Conservation (phyloP, 306 rosid genomes). For the Sophora flavescens region DNA sequence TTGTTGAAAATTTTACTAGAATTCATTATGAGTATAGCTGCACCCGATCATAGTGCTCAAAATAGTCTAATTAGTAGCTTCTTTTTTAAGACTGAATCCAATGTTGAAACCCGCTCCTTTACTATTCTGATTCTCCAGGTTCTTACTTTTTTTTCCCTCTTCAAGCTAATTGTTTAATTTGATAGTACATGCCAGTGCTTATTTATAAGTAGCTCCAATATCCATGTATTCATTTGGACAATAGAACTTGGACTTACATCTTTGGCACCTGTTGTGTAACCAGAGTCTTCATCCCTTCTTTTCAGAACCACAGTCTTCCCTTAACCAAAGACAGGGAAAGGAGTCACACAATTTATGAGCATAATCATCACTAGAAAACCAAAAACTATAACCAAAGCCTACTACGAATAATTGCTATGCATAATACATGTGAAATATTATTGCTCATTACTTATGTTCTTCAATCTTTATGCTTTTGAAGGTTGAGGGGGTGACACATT, state of each 20-base stretch:
- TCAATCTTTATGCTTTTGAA: slow-evolving; percentile 34
- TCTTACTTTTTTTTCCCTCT: too few species aligned
- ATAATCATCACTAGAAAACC: neutral
- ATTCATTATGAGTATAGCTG: too few species aligned
- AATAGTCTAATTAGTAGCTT: too few species aligned
- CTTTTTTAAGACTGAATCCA: too few species aligned
- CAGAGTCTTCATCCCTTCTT: slow-evolving; percentile 93
- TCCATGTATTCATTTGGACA: slow-evolving; percentile 44
- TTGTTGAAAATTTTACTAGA: too few species aligned
- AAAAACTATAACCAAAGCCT: slow-evolving; percentile 1
- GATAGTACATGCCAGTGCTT: too few species aligned
- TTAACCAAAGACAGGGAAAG: slow-evolving; percentile 85
- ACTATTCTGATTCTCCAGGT: too few species aligned
- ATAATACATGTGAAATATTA: neutral
- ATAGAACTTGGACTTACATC: slow-evolving; percentile 98
- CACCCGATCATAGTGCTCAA: too few species aligned
- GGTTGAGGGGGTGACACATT: slow-evolving; percentile 97
- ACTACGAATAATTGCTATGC: neutral
- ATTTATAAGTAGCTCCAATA: too few species aligned
- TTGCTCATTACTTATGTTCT: neutral
- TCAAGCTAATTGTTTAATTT: too few species aligned
- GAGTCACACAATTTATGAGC: neutral
- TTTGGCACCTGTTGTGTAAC: slow-evolving; percentile 99
- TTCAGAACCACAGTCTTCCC: slow-evolving; percentile 97
- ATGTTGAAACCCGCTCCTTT: too few species aligned